Evolutionary conservation across 169 alveolate genomes (phyloP).

Genomic region (Eimeria acervulina): DNA sequence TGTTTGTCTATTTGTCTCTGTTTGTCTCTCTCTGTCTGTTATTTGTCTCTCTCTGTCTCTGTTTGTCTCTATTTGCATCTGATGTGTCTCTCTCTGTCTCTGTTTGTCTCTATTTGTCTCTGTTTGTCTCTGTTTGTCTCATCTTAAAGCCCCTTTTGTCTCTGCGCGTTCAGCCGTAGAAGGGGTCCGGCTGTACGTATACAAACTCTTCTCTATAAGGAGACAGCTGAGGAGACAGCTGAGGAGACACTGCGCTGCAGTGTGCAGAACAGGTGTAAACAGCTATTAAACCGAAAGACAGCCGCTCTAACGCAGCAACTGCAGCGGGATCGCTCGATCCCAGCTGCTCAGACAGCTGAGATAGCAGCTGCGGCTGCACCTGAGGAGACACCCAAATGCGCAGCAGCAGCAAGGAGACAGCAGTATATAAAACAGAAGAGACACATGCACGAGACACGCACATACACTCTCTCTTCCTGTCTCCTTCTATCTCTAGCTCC

Average conservation of each 20-base stretch:
- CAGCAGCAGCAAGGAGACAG: no score
- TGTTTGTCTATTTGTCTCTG: no score
- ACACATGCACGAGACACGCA: no score
- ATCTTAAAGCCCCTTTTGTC: no score
- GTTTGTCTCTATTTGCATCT: no score
- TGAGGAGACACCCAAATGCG: neutral
- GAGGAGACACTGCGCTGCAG: slow-evolving; percentile 32
- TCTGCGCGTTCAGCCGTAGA: slow-evolving; percentile 13
- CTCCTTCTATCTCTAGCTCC: no score
- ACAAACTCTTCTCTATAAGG: slow-evolving; percentile 59
- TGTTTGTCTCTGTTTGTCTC: no score
- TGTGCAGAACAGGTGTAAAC: slow-evolving; percentile 60
- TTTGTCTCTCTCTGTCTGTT: neutral
- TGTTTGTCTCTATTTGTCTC: neutral
- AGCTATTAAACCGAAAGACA: slow-evolving; percentile 60
- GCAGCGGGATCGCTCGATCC: slow-evolving; percentile 56
- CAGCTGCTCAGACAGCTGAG: neutral
- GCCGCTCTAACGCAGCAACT: slow-evolving; percentile 64
- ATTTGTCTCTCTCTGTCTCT: no score
- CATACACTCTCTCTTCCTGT: no score
- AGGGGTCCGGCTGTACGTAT: slow-evolving; percentile 83
- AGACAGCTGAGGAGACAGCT: neutral
- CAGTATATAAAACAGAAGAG: no score
- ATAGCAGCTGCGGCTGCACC: slow-evolving; percentile 56
- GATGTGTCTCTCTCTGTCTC: neutral